Evolutionary conservation across 73 alveolate genomes (phyloP), one percentile per base, ranked within the genome.

Genomic region (Paramecium tetraurelia): DNA sequence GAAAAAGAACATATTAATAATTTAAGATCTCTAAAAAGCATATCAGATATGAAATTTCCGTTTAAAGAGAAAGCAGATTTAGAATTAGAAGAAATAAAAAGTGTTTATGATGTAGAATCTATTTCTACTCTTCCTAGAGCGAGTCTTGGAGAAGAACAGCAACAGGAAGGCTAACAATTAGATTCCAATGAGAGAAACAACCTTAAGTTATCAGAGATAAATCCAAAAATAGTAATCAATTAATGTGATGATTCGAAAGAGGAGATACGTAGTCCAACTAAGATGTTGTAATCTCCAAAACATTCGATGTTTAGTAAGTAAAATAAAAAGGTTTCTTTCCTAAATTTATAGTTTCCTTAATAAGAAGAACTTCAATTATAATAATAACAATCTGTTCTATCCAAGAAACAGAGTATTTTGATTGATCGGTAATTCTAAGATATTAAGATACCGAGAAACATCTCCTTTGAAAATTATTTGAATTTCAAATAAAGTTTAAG

Each of bases 1-100:
- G 90, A 80, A 46, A 80, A 80, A 43, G 90, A 80, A 80, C 90
- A 80, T 35, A 80, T 80, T 16, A 80, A 33, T 44, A 80, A 80
- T 80, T 41, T 80, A 80, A 80, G 90, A 35, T 31, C 46, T 48
- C 18, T 80, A 31, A 80, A 80, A 44, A 80, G 41, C 22, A 48
- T 80, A 14, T 40, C 46, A 80, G 90, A 80, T 44, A 7, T 80
- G 53, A 80, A 48, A 22, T 80, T 41, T 24, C 90, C 90, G 20
- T 80, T 80, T 35, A 43, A 80, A 35, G 70, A 80, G 10, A 18
- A 41, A 80, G n/a, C 11, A n/a, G 59, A 72, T 9, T 14, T 72
- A 38, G 59, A 72, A 72, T 63, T 63, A 7, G 84, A 63, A 27
- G 84, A 63, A 27, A 63, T 63, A 27, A 27, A 31, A 12, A 63